phyloP scores from a whole-genome alignment of 2,329 filamentous ascomycete species.

The Fusarium sulawesiense region DNA sequence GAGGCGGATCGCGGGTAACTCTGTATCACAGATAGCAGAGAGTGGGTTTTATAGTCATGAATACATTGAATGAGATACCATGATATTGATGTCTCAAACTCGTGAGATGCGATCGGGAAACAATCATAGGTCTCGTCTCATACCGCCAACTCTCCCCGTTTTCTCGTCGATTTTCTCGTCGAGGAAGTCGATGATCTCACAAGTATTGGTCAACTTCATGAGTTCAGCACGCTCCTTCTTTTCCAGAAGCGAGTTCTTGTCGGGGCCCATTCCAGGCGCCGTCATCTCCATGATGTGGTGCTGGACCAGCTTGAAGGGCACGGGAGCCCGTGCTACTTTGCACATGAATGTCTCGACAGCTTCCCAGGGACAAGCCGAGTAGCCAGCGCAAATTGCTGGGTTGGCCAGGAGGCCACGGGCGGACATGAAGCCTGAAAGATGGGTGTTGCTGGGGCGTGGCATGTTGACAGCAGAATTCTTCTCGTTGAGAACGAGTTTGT shows the following conservation, averaged over 20 bases:
- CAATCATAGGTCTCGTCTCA: slow-evolving; percentile 51
- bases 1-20: slow-evolving; percentile 14
- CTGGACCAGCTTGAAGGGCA: slow-evolving; percentile 71
- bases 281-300: slow-evolving; percentile 78
- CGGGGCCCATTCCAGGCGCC: slow-evolving; percentile 64
- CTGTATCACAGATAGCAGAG: slow-evolving; percentile 20
- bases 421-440: slow-evolving; percentile 74
- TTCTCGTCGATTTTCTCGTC: slow-evolving; percentile 60
- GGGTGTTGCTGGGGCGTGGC: slow-evolving; percentile 56
- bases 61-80: slow-evolving; percentile 43
- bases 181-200: slow-evolving; percentile 70
- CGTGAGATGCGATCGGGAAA: not conserved
- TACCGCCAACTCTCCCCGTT: slow-evolving; percentile 48
- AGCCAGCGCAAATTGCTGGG: slow-evolving; percentile 71
- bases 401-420: slow-evolving; percentile 75
- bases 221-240: slow-evolving; percentile 66
- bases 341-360: slow-evolving; percentile 72
- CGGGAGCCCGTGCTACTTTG: slow-evolving; percentile 65
- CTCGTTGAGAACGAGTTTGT: slow-evolving; percentile 46
- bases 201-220: slow-evolving; percentile 62
- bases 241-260: slow-evolving; percentile 64
- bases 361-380: slow-evolving; percentile 68
- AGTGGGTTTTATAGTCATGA: slow-evolving; percentile 28
- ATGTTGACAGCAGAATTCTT: slow-evolving; percentile 10
- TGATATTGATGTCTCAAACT: slow-evolving; percentile 10